Conservation (phyloP, 169 alveolate species). For the Plasmodium reichenowi region DNA sequence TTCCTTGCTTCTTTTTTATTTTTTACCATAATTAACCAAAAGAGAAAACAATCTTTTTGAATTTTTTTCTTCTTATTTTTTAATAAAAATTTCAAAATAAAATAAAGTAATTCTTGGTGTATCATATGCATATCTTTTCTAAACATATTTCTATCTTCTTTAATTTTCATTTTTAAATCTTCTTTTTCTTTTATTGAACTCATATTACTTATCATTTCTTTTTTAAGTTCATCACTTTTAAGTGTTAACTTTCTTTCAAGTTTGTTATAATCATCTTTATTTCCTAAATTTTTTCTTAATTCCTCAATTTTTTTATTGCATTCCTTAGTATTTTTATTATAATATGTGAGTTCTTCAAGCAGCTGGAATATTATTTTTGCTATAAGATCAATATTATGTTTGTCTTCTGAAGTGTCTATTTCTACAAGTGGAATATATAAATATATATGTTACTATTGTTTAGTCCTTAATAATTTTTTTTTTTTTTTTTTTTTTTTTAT, state of each 20-base stretch:
- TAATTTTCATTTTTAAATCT: slow-evolving; percentile 61
- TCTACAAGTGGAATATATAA: slow-evolving; percentile 31
- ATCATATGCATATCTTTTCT: slow-evolving; percentile 52
- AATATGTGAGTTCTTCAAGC: slow-evolving; percentile 46
- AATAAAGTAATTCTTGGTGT: slow-evolving; percentile 23
- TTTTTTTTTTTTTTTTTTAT: too few species aligned
- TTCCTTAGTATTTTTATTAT: slow-evolving; percentile 51
- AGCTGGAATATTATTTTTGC: slow-evolving; percentile 24
- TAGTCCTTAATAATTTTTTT: too few species aligned
- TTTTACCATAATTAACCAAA: slow-evolving; percentile 39
- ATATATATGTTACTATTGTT: slow-evolving; percentile 1
- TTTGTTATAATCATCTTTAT: slow-evolving; percentile 39
- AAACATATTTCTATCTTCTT: slow-evolving; percentile 62
- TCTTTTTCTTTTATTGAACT: slow-evolving; percentile 56
- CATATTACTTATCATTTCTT: slow-evolving; percentile 68
- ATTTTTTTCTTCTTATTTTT: slow-evolving; percentile 36
- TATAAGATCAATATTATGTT: slow-evolving; percentile 49
- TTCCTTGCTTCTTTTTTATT: slow-evolving; percentile 37
- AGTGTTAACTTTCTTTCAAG: slow-evolving; percentile 65
- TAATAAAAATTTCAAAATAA: slow-evolving; percentile 38
- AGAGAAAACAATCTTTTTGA: slow-evolving; percentile 17
- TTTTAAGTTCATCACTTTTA: slow-evolving; percentile 66
- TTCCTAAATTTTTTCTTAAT: slow-evolving; percentile 45
- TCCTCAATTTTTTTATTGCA: slow-evolving; percentile 66
- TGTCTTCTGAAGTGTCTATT: slow-evolving; percentile 33